Base-by-base conservation (phyloP, 2,329 filamentous ascomycete genomes). In the Exophiala sideris region DNA sequence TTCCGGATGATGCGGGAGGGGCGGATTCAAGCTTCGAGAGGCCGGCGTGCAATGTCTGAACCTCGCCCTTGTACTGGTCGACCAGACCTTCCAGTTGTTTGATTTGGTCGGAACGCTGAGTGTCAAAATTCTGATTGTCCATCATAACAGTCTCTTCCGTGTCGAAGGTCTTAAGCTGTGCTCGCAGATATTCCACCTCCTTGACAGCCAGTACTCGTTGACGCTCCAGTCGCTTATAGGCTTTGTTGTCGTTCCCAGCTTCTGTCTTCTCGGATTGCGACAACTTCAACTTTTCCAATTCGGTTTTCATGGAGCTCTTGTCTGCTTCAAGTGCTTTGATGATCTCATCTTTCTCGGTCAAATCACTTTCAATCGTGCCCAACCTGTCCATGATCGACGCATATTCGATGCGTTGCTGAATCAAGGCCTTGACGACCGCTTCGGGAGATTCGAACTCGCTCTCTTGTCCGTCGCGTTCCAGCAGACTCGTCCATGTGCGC, bases 161-260 rank as follows among this genome's bases (percentile, higher is more conserved):
- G 65, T 97, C 89, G 56, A 95, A 87, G 0, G 88, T 87, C 72
- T 91, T 91, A 50, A 97, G 79, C 70, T 99, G 94, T 0, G 90
- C 92, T 18, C 94, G 88, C 5, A 99, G 80, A 68, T 95, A 96
- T 62, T 96, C 91, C 0, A 94, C 89, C 68, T 99, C 95, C 67
- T 96, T 96, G 20, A 90, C 79, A 0, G 91, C 90, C 6, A 99
- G 79, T 1, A 81, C 83, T 54, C 89, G 88, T 68, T 97, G 92
- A 54, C 94, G 81, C 64, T 99, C 92, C 0, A 96, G 75, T 32
- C 94, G 83, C 49, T 87, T 76, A 40, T 84, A 85, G 1, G 82
- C 80, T 71, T 91, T 82, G 58, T 68, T 87, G 65, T 89, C 87
- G 11, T 50, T 45, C 20, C 24, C 45, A 20, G 55, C 16, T 5